Evolutionary conservation across 1,139 yeast genomes (phyloP).

Genomic region (Suhomyces bolitotheri): DNA sequence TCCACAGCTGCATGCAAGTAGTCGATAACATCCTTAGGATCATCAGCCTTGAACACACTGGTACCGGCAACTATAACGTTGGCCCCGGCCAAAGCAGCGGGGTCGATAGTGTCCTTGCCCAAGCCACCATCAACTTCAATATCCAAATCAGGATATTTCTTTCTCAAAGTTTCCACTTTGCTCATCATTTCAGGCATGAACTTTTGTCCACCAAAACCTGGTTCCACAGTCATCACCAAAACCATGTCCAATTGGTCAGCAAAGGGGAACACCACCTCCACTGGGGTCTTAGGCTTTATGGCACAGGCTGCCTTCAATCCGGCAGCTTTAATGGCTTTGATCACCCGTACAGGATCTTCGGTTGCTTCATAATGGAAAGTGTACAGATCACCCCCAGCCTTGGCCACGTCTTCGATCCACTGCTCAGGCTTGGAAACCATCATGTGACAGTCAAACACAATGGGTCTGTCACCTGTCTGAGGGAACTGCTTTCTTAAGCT

Average conservation of each 20-base stretch:
- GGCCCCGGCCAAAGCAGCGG: constrained; percentile 94
- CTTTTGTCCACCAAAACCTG: constrained; percentile 98
- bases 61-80: constrained; percentile 99
- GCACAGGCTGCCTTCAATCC: constrained; percentile 98
- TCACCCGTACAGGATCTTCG: constrained; percentile 71
- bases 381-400: constrained; percentile 94
- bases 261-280: constrained; percentile 75
- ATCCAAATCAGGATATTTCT: constrained; percentile 72
- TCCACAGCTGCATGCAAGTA: constrained; percentile 63
- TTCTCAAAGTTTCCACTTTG: constrained; percentile 77
- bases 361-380: constrained; percentile 97
- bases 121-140: constrained; percentile 98
- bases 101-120: constrained; percentile 77
- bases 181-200: constrained; percentile 97
- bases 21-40: constrained; percentile 72
- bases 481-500: constrained; percentile 81
- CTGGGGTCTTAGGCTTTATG: constrained; percentile 90
- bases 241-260: constrained; percentile 88
- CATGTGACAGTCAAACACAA: constrained; percentile 98
- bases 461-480: constrained; percentile 43
- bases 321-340: constrained; percentile 67
- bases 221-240: constrained; percentile 96
- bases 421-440: constrained; percentile 94
- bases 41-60: constrained; percentile 79
- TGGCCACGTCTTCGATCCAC: constrained; percentile 93